These are phyloP conservation scores for Scutellaria baicalensis DNA, from an alignment of 257 asterid species.

Conservation along the genomic window DNA sequence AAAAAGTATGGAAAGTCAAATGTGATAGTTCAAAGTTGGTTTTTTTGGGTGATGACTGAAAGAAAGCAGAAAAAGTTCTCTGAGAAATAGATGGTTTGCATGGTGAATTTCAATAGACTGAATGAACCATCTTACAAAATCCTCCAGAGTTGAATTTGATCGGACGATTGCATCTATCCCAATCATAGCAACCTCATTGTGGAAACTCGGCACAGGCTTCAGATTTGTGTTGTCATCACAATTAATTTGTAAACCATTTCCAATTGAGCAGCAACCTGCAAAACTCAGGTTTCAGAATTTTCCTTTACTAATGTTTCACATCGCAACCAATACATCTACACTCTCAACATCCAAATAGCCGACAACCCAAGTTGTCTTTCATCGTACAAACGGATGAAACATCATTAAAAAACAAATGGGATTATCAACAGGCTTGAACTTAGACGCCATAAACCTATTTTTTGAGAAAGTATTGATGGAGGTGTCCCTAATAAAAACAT, in stretches of 20 bases:
- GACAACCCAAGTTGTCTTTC: neutral
- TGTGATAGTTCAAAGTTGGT: neutral
- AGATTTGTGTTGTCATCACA: slow-evolving; percentile 23
- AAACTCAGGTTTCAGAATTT: slow-evolving; percentile 11
- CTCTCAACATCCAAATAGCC: neutral
- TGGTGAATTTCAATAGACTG: neutral
- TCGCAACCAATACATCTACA: neutral
- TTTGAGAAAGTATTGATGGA: neutral
- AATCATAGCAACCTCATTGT: slow-evolving; percentile 39
- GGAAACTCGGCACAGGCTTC: slow-evolving; percentile 15
- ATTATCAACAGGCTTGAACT: neutral
- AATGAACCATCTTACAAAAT: slow-evolving; percentile 64
- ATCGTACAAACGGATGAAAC: neutral
- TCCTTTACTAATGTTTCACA: neutral
- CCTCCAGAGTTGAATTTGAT: slow-evolving; percentile 90
- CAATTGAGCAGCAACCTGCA: slow-evolving; percentile 45
- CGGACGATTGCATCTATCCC: slow-evolving; percentile 75
- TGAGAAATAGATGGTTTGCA: neutral
- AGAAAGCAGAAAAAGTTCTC: neutral
- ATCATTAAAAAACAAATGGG: neutral
- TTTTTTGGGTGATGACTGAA: neutral
- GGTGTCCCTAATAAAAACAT: neutral
- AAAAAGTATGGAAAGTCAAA: neutral
- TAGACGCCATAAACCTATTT: neutral
- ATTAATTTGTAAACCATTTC: slow-evolving; percentile 14